A percentile compares a stretch with the other conserved stretches of the same genome.
phyloP scores from a whole-genome alignment of 768 basidiomycete species.

The Boletus eberwhitei region DNA sequence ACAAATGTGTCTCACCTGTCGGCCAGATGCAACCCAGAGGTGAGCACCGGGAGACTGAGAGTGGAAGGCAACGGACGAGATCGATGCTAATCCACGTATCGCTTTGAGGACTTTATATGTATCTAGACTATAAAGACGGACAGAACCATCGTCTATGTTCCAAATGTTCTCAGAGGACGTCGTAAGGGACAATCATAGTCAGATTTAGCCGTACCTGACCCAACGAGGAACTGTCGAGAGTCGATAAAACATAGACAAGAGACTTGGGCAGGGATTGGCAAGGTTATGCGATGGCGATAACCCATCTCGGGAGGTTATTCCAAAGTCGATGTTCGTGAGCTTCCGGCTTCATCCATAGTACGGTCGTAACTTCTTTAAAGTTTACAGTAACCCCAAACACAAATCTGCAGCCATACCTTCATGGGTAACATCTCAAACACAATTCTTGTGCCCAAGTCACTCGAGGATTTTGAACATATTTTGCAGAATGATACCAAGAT shows the following conservation, averaged over 20 bases:
- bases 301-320: not conserved
- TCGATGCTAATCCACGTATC: slow-evolving; percentile 54
- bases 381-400: not conserved
- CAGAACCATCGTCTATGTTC: slow-evolving; percentile 60
- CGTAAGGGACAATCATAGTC: not conserved
- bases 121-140: slow-evolving; percentile 63
- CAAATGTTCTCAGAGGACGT: slow-evolving; percentile 1
- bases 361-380: not conserved
- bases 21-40: slow-evolving; percentile 67
- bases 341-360: not conserved
- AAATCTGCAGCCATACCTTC: not conserved
- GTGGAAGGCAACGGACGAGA: slow-evolving; percentile 59
- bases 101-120: slow-evolving; percentile 62
- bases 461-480: slow-evolving; percentile 53
- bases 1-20: slow-evolving; percentile 38
- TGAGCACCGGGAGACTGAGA: slow-evolving; percentile 41
- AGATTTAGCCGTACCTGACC: slow-evolving; percentile 48
- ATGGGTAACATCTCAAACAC: slow-evolving; percentile 21
- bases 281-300: slow-evolving; percentile 17
- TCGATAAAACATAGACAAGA: slow-evolving; percentile 53
- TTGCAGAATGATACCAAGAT: slow-evolving; percentile 73
- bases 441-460: slow-evolving; percentile 42
- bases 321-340: not conserved
- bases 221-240: slow-evolving; percentile 50
- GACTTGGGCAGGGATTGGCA: slow-evolving; percentile 48